A percentile compares a stretch with the other conserved stretches of the same genome.
These are phyloP conservation scores for Saccharum spontaneum DNA, from an alignment of 176 grass and related monocot genomes.

Conservation along the genomic window DNA sequence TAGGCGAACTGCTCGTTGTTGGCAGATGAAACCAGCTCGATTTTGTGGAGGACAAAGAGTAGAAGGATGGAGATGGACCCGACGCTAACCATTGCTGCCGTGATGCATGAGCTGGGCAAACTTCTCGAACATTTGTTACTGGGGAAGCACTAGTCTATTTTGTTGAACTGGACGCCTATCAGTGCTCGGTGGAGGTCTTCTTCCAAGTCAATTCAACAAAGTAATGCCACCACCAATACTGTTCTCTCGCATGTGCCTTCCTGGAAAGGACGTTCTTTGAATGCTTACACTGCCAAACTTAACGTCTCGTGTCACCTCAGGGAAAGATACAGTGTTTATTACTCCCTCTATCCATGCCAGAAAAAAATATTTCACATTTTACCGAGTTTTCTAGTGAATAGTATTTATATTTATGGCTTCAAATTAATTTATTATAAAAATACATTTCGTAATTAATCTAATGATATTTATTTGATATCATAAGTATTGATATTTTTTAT, in stretches of 20 bases:
- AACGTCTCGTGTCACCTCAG: neutral
- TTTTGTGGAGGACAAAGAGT: neutral
- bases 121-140: neutral
- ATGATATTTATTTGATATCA: too few relatives aligned
- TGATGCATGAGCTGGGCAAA: neutral
- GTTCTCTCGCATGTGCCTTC: neutral
- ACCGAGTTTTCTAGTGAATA: too few relatives aligned
- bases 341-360: too few relatives aligned
- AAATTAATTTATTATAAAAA: too few relatives aligned
- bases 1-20: constrained; percentile 6
- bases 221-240: neutral
- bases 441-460: too few relatives aligned
- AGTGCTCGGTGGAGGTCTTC: neutral
- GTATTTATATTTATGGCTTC: too few relatives aligned
- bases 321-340: neutral
- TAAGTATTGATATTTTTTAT: too few relatives aligned
- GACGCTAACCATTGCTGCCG: constrained; percentile 18
- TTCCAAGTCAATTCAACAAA: constrained; percentile 25
- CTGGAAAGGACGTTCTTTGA: neutral
- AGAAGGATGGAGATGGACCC: constrained; percentile 18
- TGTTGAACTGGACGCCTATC: neutral
- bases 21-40: constrained; percentile 17
- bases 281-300: neutral
- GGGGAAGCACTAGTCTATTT: neutral
- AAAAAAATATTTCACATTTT: too few relatives aligned